Conservation (phyloP, 805 yeast genomes). For the Starmerella bacillaris region DNA sequence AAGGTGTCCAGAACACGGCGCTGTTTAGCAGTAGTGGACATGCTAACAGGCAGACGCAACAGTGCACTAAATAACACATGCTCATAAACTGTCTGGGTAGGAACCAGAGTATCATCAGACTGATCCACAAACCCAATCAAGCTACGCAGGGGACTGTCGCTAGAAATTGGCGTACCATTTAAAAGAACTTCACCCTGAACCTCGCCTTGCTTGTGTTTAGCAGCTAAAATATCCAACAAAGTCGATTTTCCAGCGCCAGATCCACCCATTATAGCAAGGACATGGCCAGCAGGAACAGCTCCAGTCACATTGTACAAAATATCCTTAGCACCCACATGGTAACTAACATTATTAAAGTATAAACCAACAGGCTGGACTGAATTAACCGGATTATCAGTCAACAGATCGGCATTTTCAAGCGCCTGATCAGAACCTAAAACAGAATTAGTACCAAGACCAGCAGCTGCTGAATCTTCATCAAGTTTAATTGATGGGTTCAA, state of each 20-base stretch:
- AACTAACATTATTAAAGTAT: slow-evolving; percentile 56
- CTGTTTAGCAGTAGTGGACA: slow-evolving; percentile 58
- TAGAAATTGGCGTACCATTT: slow-evolving; percentile 36
- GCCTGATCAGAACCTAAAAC: neutral
- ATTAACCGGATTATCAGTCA: slow-evolving; percentile 11
- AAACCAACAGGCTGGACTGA: slow-evolving; percentile 39
- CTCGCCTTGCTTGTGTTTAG: slow-evolving; percentile 62
- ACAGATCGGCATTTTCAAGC: slow-evolving; percentile 3
- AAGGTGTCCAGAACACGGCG: slow-evolving; percentile 70
- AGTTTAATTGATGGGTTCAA: slow-evolving; percentile 4
- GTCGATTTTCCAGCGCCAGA: slow-evolving; percentile 98
- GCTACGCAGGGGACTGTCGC: slow-evolving; percentile 25
- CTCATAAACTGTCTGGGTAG: slow-evolving; percentile 89
- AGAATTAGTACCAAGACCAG: neutral
- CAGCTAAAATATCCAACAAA: slow-evolving; percentile 74
- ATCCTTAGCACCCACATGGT: slow-evolving; percentile 33
- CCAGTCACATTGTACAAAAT: slow-evolving; percentile 58
- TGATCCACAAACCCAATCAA: slow-evolving; percentile 91
- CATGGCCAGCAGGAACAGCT: slow-evolving; percentile 65
- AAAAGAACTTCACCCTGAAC: slow-evolving; percentile 50
- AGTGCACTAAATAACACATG: slow-evolving; percentile 86
- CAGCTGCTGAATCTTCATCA: no score
- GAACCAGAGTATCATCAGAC: slow-evolving; percentile 62
- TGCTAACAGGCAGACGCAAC: slow-evolving; percentile 61
- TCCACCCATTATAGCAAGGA: slow-evolving; percentile 94